A percentile compares a stretch with the other conserved stretches of the same genome.
Evolutionary conservation across 192 early-diverging fungal genomes (phyloP).

Genomic region (Gamsiella multidivaricata): DNA sequence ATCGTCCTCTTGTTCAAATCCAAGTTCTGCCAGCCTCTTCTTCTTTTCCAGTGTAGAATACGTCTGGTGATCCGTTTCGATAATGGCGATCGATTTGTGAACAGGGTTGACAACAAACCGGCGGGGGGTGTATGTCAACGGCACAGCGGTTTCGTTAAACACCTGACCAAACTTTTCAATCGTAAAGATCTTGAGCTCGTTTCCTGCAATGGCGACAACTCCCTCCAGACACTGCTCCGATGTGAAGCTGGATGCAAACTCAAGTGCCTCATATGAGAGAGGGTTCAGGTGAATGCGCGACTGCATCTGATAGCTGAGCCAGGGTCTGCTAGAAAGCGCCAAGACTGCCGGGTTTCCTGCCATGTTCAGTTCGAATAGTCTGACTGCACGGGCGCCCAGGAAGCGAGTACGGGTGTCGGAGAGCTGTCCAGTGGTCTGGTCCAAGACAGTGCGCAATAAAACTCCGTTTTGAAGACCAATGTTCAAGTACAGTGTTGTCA

Average conservation of each 20-base stretch:
- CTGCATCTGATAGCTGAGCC: slow-evolving; percentile 87
- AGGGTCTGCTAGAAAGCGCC: slow-evolving; percentile 87
- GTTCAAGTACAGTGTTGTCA: slow-evolving; percentile 81
- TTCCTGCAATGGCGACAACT: slow-evolving; percentile 87
- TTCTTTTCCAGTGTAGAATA: slow-evolving; percentile 74
- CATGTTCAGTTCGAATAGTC: slow-evolving; percentile 77
- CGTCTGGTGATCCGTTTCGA: slow-evolving; percentile 88
- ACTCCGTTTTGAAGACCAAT: slow-evolving; percentile 93
- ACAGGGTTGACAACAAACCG: slow-evolving; percentile 76
- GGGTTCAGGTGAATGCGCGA: slow-evolving; percentile 80
- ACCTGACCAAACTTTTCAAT: slow-evolving; percentile 84
- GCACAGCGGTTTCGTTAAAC: slow-evolving; percentile 88
- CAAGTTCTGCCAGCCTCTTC: slow-evolving; percentile 55
- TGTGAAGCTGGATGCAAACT: slow-evolving; percentile 84
- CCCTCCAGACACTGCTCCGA: slow-evolving; percentile 91
- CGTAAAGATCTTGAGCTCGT: slow-evolving; percentile 85
- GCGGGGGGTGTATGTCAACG: slow-evolving; percentile 90
- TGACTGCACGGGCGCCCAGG: slow-evolving; percentile 86
- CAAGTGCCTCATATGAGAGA: slow-evolving; percentile 87
- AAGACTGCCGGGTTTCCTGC: slow-evolving; percentile 79
- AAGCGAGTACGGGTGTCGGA: slow-evolving; percentile 86
- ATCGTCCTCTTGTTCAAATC: slow-evolving; percentile 60
- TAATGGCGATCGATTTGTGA: slow-evolving; percentile 87
- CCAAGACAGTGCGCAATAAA: slow-evolving; percentile 86
- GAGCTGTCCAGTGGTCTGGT: slow-evolving; percentile 83